These are phyloP conservation scores for Hysterangium stoloniferum DNA, from an alignment of 768 basidiomycete genomes.

Conservation along the genomic window DNA sequence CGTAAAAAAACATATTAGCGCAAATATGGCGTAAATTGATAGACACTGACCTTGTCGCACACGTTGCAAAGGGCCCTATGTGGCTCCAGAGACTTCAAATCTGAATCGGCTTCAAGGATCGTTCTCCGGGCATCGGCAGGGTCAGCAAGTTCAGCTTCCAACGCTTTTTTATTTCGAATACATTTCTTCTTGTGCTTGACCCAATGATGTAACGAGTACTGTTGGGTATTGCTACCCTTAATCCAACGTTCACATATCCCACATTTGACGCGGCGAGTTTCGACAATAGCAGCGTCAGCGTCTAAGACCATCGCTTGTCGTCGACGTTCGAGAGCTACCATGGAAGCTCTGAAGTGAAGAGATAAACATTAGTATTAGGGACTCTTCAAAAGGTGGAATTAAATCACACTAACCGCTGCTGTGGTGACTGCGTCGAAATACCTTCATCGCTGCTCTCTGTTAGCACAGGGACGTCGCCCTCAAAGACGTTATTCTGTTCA, in stretches of 20 bases:
- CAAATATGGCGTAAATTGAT: neutral
- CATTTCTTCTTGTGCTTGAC: slow-evolving; percentile 28
- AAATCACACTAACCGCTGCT: neutral
- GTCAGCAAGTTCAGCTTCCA: neutral
- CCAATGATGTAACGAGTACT: slow-evolving; percentile 85
- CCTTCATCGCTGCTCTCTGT: slow-evolving; percentile 2
- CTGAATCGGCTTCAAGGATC: neutral
- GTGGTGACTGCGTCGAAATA: neutral
- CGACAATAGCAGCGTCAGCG: slow-evolving; percentile 5
- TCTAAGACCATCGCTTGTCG: neutral
- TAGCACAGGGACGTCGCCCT: neutral
- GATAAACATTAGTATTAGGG: neutral
- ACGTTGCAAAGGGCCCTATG: slow-evolving; percentile 3
- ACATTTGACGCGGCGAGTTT: slow-evolving; percentile 4
- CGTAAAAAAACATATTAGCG: neutral
- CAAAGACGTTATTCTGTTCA: neutral
- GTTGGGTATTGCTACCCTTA: slow-evolving; percentile 38
- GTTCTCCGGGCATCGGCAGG: neutral
- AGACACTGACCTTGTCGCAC: slow-evolving; percentile 5
- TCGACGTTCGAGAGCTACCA: neutral
- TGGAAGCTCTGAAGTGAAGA: neutral
- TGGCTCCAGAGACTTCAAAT: neutral
- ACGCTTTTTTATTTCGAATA: neutral
- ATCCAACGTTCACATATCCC: slow-evolving; percentile 9
- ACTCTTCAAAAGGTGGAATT: too few relatives aligned